phyloP scores from a whole-genome alignment of 2,329 filamentous ascomycete genomes.

The Colletotrichum sublineola region DNA sequence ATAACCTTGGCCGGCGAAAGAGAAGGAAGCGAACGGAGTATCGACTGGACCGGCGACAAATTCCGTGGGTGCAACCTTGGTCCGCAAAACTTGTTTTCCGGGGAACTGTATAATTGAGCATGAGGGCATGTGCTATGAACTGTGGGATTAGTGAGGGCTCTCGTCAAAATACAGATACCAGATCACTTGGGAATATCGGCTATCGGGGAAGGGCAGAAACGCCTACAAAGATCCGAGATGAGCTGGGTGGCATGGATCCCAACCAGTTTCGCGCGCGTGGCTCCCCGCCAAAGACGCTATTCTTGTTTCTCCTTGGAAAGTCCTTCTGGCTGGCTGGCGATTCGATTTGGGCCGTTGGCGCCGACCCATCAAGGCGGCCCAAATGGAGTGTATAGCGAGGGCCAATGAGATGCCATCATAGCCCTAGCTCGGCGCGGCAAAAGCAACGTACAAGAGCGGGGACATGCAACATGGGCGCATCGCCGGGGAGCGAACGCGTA shows the following conservation, averaged over 20 bases:
- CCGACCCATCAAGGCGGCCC: conserved; percentile 29
- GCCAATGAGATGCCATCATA: conserved; percentile 21
- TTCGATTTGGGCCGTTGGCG: conserved; percentile 30
- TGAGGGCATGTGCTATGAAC: conserved; percentile 20
- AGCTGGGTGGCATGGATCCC: background rate
- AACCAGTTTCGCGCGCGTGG: conserved; percentile 12
- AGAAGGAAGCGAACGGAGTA: background rate
- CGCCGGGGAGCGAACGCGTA: conserved; percentile 28
- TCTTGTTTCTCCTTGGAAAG: conserved; percentile 34
- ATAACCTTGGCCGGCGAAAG: background rate
- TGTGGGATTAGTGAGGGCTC: conserved; percentile 24
- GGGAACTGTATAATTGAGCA: conserved; percentile 28
- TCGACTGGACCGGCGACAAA: background rate
- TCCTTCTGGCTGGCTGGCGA: background rate
- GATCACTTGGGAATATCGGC: conserved; percentile 12
- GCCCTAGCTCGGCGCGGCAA: conserved; percentile 42
- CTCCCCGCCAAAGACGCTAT: conserved; percentile 27
- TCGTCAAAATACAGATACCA: conserved; percentile 30
- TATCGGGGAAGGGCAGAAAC: conserved; percentile 2
- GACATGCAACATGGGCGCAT: conserved; percentile 39
- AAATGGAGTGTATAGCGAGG: conserved; percentile 6
- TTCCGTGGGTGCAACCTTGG: background rate
- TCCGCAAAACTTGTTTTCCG: conserved; percentile 18
- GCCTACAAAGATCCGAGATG: conserved; percentile 6
- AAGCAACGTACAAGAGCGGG: conserved; percentile 35